phyloP scores from a whole-genome alignment of 2,329 filamentous ascomycete species.

The Aspergillus pseudonomiae region DNA sequence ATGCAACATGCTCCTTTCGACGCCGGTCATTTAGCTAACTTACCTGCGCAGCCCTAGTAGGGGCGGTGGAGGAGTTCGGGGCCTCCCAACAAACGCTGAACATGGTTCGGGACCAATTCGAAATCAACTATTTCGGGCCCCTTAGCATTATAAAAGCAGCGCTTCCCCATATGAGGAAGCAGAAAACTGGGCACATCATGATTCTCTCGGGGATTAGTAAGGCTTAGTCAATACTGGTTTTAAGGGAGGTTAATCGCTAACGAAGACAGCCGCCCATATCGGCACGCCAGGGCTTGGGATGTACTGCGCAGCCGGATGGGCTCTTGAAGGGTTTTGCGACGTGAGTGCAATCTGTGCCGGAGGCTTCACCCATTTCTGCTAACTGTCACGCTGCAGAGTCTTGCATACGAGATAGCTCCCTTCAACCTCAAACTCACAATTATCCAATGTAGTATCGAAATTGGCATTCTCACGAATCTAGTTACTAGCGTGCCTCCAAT shows the following conservation, averaged over 20 bases:
- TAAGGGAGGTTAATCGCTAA: conserved; percentile 20
- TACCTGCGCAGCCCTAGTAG: conserved; percentile 69
- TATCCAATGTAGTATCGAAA: conserved; percentile 93
- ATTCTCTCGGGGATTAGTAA: conserved; percentile 80
- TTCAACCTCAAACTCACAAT: conserved; percentile 98
- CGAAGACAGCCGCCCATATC: conserved; percentile 70
- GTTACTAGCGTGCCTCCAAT: conserved; percentile 83
- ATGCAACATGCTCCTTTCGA: not conserved
- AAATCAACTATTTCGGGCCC: conserved; percentile 91
- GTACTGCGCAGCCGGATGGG: conserved; percentile 92
- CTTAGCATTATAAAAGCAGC: conserved; percentile 93
- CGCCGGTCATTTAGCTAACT: conserved; percentile 14
- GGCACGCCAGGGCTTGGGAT: conserved; percentile 89
- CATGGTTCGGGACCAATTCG: conserved; percentile 87
- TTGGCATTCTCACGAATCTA: conserved; percentile 81
- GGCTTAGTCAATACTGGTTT: conserved; percentile 1
- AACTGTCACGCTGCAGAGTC: conserved; percentile 51
- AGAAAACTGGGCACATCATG: conserved; percentile 86
- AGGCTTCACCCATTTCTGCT: conserved; percentile 1
- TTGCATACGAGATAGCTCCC: conserved; percentile 94
- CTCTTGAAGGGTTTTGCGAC: conserved; percentile 93
- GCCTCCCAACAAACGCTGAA: conserved; percentile 72
- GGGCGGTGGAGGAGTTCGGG: conserved; percentile 86
- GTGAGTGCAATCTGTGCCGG: conserved; percentile 42
- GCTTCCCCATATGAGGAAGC: conserved; percentile 75